Base-by-base conservation (phyloP, 352 stramenopile genomes). In the Phytophthora ramorum region DNA sequence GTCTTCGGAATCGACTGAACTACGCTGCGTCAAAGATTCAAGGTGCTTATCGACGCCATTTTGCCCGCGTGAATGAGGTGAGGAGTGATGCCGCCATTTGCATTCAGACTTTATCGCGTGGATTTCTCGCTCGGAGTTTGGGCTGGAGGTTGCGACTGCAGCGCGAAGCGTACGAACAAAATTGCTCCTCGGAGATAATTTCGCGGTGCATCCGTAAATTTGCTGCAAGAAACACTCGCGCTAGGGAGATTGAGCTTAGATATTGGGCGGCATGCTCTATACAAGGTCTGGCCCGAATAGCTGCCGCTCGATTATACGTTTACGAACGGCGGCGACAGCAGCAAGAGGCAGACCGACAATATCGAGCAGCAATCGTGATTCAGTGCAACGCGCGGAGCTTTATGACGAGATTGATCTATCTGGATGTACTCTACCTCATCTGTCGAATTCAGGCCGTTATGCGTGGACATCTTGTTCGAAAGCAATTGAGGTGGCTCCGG, bases 381-480 rank as follows among this genome's bases (percentile, higher is more conserved):
- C 87, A 96, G 58, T 60, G 73, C 30, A 84, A 80, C 24, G 65
- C 56, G 4, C 79, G 81, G 7, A 66, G 64, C 13, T 89, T 83
- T 43, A 74, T 92, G 56, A 91, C 84, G 9, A 78, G 85, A 7
- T 66, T 91, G n/a, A 91, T 92, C 38, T 96, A 92, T 52, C 68
- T 93, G 34, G 84, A 94, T 49, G 80, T 94, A 8, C 63, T 93
- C n/a, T 91, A 91, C 52, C 66, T 91, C 40, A 80, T 94, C 40
- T 85, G 79, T n/a, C 83, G 86, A 10, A 92, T 96, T 34, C 87
- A 94, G 59, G 84, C 84, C 1, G 71, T 74, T 1, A 82, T 81
- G n/a, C 84, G 87, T 9, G 85, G 84, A 4, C 89, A 75, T 46
- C 68, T 94, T 20, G 75, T 88, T 6, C 81, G 87, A 7, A 78